Evolutionary conservation across 805 yeast genomes (phyloP).

Genomic region (Yamadazyma sp.): DNA sequence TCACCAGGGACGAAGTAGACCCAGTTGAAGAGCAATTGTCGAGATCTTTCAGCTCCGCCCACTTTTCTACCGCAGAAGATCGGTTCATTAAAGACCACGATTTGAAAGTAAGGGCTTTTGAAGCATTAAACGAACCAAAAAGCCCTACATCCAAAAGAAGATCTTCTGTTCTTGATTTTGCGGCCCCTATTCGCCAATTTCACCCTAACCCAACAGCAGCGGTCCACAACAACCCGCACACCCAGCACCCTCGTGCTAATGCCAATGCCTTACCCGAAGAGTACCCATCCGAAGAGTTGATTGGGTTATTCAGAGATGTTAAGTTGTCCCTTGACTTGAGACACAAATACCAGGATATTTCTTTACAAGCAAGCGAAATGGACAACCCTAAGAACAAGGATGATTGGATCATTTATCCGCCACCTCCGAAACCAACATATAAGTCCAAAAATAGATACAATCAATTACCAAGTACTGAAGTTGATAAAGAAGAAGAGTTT

Average conservation of each 20-base stretch:
- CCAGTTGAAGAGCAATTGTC: conserved; percentile 27
- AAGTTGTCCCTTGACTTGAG: conserved; percentile 70
- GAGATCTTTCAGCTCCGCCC: conserved; percentile 45
- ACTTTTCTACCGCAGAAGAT: conserved; percentile 67
- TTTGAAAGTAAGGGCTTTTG: conserved; percentile 61
- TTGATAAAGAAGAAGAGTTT: conserved; percentile 50
- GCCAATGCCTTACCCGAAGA: conserved; percentile 38
- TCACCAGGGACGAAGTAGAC: background rate
- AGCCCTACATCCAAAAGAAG: conserved; percentile 26
- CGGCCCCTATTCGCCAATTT: conserved; percentile 16
- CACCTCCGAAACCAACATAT: conserved; percentile 86
- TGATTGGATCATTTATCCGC: conserved; percentile 83
- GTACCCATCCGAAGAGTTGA: conserved; percentile 65
- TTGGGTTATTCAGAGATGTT: conserved; percentile 62
- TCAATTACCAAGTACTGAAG: conserved; percentile 36
- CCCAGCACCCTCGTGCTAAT: conserved; percentile 9
- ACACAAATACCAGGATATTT: conserved; percentile 67
- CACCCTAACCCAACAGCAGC: conserved; percentile 18
- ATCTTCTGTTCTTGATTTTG: conserved; percentile 41
- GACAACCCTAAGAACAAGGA: conserved; percentile 82
- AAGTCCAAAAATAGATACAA: conserved; percentile 59
- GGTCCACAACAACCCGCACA: conserved; percentile 14
- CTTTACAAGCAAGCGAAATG: conserved; percentile 62
- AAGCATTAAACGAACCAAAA: conserved; percentile 36
- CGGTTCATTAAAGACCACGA: conserved; percentile 63